phyloP scores from a whole-genome alignment of 768 basidiomycete genomes.

The Boletus pseudo-olivaceus region DNA sequence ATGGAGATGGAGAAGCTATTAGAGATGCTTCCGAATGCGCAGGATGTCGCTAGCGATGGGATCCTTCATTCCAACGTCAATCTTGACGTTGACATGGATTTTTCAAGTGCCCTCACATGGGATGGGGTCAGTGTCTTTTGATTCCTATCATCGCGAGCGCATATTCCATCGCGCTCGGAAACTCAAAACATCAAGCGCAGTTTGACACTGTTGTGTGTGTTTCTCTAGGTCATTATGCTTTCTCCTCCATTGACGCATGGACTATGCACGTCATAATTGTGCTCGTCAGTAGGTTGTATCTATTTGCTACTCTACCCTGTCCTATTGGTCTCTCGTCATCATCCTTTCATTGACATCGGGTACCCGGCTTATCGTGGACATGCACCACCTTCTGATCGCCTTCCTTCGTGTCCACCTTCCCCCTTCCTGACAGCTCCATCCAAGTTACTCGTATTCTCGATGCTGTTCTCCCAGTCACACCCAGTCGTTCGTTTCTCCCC shows the following conservation, averaged over 20 bases:
- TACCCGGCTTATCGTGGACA: neutral
- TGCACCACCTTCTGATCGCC: neutral
- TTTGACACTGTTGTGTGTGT: slow-evolving; percentile 5
- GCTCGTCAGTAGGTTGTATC: slow-evolving; percentile 17
- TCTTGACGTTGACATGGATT: slow-evolving; percentile 28
- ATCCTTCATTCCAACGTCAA: slow-evolving; percentile 16
- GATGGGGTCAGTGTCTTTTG: slow-evolving; percentile 28
- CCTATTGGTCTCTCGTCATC: slow-evolving; percentile 19
- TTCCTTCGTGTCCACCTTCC: neutral
- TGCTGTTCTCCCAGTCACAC: slow-evolving; percentile 21
- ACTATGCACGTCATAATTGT: slow-evolving; percentile 16
- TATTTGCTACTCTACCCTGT: slow-evolving; percentile 28
- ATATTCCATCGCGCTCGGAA: slow-evolving; percentile 8
- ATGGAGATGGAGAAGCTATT: slow-evolving; percentile 61
- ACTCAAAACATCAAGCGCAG: slow-evolving; percentile 15
- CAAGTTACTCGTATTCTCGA: slow-evolving; percentile 14
- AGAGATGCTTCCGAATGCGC: slow-evolving; percentile 45
- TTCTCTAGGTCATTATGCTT: slow-evolving; percentile 8
- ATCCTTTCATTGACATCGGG: slow-evolving; percentile 6
- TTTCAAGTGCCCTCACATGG: slow-evolving; percentile 26
- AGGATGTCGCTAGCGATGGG: slow-evolving; percentile 27
- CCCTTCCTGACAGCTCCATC: slow-evolving; percentile 1
- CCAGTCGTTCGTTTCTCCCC: slow-evolving; percentile 42
- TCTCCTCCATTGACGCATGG: slow-evolving; percentile 16
- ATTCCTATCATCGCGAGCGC: slow-evolving; percentile 9